Conservation (phyloP, 1,284 basidiomycete species). For the Agaricales sp. region DNA sequence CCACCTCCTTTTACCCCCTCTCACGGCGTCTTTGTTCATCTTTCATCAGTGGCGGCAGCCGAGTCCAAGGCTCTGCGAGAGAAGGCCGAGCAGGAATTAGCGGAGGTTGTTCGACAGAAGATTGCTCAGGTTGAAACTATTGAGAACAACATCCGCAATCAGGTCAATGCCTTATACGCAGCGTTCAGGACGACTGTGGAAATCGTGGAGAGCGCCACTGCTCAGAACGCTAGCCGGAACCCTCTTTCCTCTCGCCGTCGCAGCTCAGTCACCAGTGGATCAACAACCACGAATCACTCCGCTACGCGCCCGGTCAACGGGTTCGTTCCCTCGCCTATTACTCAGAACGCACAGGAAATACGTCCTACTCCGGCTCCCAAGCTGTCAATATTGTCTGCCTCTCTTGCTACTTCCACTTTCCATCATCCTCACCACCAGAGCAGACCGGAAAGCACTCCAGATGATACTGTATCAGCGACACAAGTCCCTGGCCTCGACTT, state of each 20-base stretch:
- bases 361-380: constrained; percentile 25
- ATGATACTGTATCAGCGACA: constrained; percentile 16
- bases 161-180: constrained; percentile 57
- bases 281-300: constrained; percentile 26
- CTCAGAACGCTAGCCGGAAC: constrained; percentile 6
- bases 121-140: constrained; percentile 43
- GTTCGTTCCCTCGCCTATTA: constrained; percentile 42
- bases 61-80: constrained; percentile 46
- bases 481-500: constrained; percentile 21
- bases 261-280: constrained; percentile 13
- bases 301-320: constrained; percentile 25
- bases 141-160: constrained; percentile 42
- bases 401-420: constrained; percentile 50
- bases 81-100: constrained; percentile 48
- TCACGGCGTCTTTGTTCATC: constrained; percentile 57
- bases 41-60: constrained; percentile 46
- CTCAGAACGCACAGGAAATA: constrained; percentile 22
- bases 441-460: constrained; percentile 6
- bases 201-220: constrained; percentile 28
- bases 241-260: constrained; percentile 13
- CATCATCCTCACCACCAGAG: constrained; percentile 33
- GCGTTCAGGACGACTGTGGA: constrained; percentile 40
- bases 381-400: constrained; percentile 58
- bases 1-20: constrained; percentile 70
- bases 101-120: constrained; percentile 44